phyloP scores from a whole-genome alignment of 1,139 yeast genomes.

The Nakaseomyces sp. region DNA sequence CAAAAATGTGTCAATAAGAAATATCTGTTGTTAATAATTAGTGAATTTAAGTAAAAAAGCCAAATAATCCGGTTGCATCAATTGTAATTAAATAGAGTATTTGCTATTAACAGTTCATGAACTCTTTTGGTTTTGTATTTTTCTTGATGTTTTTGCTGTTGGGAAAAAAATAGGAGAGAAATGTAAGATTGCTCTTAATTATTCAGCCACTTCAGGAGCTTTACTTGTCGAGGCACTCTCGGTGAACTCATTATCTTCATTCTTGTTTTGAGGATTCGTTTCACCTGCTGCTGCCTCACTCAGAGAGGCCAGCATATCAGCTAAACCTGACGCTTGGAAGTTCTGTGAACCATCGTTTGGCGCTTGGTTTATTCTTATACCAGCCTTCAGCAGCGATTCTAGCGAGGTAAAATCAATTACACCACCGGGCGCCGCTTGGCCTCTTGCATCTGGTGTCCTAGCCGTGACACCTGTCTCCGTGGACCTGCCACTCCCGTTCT shows the following conservation, averaged over 20 bases:
- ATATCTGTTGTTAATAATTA: no score
- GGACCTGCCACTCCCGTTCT: constrained; percentile 7
- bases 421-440: constrained; percentile 8
- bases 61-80: no score
- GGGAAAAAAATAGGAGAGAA: no score
- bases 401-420: constrained; percentile 24
- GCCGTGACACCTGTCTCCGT: neutral
- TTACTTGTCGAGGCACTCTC: neutral
- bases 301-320: constrained; percentile 30
- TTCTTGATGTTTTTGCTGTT: no score
- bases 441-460: neutral
- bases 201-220: neutral
- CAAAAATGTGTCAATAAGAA: no score
- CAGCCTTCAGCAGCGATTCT: constrained; percentile 28
- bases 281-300: constrained; percentile 33
- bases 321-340: constrained; percentile 28
- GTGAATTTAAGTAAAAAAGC: no score
- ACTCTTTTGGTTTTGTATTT: no score
- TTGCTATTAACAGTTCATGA: no score
- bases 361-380: constrained; percentile 26
- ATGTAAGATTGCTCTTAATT: neutral
- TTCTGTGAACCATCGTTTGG: constrained; percentile 13
- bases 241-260: constrained; percentile 27
- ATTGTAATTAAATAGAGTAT: no score
- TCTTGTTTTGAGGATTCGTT: constrained; percentile 26